A percentile compares a stretch with the other conserved stretches of the same genome.
Evolutionary conservation across 768 basidiomycete species (phyloP).

Genomic region (Serendipita sp.): DNA sequence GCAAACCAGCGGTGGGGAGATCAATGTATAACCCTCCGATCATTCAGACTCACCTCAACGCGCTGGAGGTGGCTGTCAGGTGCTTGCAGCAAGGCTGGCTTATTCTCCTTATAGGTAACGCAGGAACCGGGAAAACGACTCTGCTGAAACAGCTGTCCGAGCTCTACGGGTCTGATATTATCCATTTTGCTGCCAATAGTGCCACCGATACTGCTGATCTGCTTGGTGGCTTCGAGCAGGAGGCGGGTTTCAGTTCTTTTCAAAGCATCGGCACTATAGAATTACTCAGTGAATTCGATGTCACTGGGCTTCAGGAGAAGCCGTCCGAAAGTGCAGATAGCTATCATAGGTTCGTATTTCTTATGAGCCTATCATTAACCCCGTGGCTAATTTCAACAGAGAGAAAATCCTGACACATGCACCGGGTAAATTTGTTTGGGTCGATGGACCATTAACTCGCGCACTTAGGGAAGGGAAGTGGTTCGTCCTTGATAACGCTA

Average conservation of each 20-base stretch:
- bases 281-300: too few species aligned
- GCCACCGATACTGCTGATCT: slow-evolving; percentile 89
- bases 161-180: slow-evolving; percentile 48
- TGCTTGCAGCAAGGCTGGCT: slow-evolving; percentile 70
- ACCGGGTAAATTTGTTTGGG: slow-evolving; percentile 70
- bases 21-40: slow-evolving; percentile 31
- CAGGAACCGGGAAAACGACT: slow-evolving; percentile 62
- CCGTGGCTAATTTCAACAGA: neutral
- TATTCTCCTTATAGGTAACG: slow-evolving; percentile 68
- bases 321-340: too few species aligned
- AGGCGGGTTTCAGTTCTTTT: slow-evolving; percentile 13
- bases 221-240: slow-evolving; percentile 89
- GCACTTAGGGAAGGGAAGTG: slow-evolving; percentile 81
- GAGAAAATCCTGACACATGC: neutral
- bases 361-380: too few species aligned
- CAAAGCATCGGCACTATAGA: too few species aligned
- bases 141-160: slow-evolving; percentile 54
- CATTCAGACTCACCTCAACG: slow-evolving; percentile 44
- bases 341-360: too few species aligned
- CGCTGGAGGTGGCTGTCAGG: slow-evolving; percentile 58
- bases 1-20: slow-evolving; percentile 21
- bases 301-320: too few species aligned
- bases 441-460: slow-evolving; percentile 77
- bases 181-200: slow-evolving; percentile 63
- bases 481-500: slow-evolving; percentile 83